Evolutionary conservation across 495 filamentous ascomycete species (phyloP).

Genomic region (Aspergillus baeticus): DNA sequence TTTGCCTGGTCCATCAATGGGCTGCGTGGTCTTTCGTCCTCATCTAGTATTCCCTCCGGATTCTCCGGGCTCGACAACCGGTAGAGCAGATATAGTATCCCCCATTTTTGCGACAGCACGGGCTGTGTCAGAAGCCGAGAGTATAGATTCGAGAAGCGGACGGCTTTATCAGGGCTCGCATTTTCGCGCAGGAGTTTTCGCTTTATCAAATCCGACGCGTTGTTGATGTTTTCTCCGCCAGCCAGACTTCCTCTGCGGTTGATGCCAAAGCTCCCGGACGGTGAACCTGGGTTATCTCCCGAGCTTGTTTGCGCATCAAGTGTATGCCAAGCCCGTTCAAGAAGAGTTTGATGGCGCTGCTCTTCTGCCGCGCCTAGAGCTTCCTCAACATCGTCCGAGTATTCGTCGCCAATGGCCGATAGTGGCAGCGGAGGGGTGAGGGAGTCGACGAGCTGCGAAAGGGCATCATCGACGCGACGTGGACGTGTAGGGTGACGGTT

Average conservation of each 20-base stretch:
- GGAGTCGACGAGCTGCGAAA: slow-evolving; percentile 54
- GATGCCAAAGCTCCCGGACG: slow-evolving; percentile 23
- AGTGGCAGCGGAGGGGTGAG: slow-evolving; percentile 42
- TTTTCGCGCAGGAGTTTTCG: slow-evolving; percentile 74
- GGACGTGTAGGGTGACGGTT: slow-evolving; percentile 35
- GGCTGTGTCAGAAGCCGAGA: slow-evolving; percentile 82
- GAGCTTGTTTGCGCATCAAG: slow-evolving; percentile 31
- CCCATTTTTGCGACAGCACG: slow-evolving; percentile 94
- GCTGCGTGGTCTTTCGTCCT: slow-evolving; percentile 35
- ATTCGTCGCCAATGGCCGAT: slow-evolving; percentile 32
- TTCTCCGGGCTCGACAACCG: slow-evolving; percentile 66
- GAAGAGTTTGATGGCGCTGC: slow-evolving; percentile 36
- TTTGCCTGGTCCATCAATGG: slow-evolving; percentile 39
- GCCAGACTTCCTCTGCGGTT: slow-evolving; percentile 35
- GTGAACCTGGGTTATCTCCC: slow-evolving; percentile 30
- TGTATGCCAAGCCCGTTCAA: slow-evolving; percentile 47
- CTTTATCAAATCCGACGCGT: slow-evolving; percentile 89
- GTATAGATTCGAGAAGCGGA: slow-evolving; percentile 85
- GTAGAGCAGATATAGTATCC: slow-evolving; percentile 86
- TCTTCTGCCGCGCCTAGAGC: slow-evolving; percentile 44
- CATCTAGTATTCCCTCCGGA: slow-evolving; percentile 21
- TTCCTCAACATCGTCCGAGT: slow-evolving; percentile 43
- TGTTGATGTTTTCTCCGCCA: slow-evolving; percentile 65
- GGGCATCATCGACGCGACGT: slow-evolving; percentile 54
- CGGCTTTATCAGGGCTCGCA: slow-evolving; percentile 76